Evolutionary conservation across 441 rosid species (phyloP), one percentile per base, ranked within the genome.

Genomic region (California macrophylla): DNA sequence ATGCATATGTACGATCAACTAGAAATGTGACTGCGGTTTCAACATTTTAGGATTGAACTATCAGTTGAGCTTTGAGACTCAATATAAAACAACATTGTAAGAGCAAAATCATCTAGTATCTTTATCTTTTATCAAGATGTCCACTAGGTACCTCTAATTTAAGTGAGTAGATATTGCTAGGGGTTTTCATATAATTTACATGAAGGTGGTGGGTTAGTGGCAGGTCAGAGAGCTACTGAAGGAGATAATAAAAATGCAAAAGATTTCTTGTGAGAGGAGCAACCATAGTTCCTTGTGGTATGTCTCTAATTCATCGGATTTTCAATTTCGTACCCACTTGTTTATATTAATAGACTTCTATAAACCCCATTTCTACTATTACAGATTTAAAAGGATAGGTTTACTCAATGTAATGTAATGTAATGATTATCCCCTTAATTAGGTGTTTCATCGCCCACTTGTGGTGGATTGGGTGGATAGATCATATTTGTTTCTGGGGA

Each of bases 181-280:
- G 64, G 80, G 72, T 77, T 77, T 61, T 72, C 58, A 67, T 72
- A 54, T 76, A 71, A 76, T 82, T 87, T 77, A 83, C 82, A 72
- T 80, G 76, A 78, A 84, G 83, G 72, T 87, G 84, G 75, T 88
- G 85, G 85, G 85, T 64, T 79, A 89, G 92, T 82, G 87, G 93
- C 92, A 87, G 95, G 89, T 87, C 74, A 76, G 84, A 95, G 66
- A 81, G 96, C 87, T 78, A 83, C 75, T 76, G 87, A 89, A 78
- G 91, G 84, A 76, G 88, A 84, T 79, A 79, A 67, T 87, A 87
- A 82, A 73, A 79, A 75, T 78, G 80, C 77, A 64, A 77, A 81
- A 71, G 69, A 63, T 77, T 78, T 75, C 77, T 70, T 80, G 61
- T 75, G 84, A 66, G 64, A 66, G 82, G 83, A 81, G 84, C 75